Base-by-base conservation (phyloP, 78 protist genomes). In the Monocercomonoides exilis region DNA sequence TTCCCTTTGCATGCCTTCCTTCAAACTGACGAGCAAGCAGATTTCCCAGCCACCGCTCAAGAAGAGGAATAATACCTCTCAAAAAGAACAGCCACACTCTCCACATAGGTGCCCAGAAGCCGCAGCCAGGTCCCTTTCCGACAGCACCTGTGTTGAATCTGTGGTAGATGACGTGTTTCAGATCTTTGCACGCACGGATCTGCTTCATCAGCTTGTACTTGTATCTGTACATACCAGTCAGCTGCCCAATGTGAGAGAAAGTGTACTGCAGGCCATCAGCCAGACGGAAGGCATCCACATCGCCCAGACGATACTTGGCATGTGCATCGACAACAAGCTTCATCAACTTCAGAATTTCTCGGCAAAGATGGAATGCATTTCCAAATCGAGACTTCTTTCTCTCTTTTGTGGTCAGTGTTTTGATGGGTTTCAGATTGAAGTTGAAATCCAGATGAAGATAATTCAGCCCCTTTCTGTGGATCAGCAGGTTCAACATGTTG, bases 31-130 rank as follows among this genome's bases (percentile, higher is more conserved):
- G 91, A 2, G 99, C 97, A 38, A 99, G 94, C 35, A 99, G 91
- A 91, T 99, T 99, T 41, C 99, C 99, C 3, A 98, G 90, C 99
- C 99, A 99, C 36, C 99, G 90, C 92, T 97, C 99, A n/a, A 99
- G 87, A 5, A 99, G 95, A 0, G 99, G 99, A 33, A 96, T 97
- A 1, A 99, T 95, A 41, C 99, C 99, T 33, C 99, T 93, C 81
- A 99, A 80, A 94, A 97, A 98, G 95, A 97, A 97, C 41, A 98
- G n/a, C 99, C 99, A 99, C 44, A 98, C 99, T 32, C 99, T 90
- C 99, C 99, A 98, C 45, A 91, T 93, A 0, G 99, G 99, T 21
- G 98, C 99, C 99, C 99, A 99, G 90, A 99, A 97, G 3, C 99
- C 99, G 36, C 92, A 92, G n/a, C 99, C 99, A 0, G 99, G 99